Percentiles rank a stretch among this genome's conserved stretches.
phyloP scores from a whole-genome alignment of 805 yeast species.

The Teunomyces cretensis region DNA sequence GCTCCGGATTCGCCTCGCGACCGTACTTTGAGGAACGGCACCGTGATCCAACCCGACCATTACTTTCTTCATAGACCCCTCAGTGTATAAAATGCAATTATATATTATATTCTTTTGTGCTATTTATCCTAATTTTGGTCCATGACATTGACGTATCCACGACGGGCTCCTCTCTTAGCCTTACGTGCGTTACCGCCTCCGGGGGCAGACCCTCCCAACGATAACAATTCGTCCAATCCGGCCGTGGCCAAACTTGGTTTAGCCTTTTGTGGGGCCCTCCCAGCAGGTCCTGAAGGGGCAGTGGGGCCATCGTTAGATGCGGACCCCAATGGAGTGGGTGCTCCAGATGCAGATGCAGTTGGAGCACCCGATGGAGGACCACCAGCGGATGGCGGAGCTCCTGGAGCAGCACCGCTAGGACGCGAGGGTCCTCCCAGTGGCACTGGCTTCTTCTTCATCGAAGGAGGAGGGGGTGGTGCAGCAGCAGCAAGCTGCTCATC shows the following conservation, averaged over 20 bases:
- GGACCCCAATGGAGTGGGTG: not conserved
- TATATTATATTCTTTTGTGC: not conserved
- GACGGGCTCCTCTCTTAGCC: constrained; percentile 30
- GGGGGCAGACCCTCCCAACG: constrained; percentile 27
- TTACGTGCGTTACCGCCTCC: constrained; percentile 17
- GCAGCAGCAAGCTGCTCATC: constrained; percentile 60
- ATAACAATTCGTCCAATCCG: constrained; percentile 40
- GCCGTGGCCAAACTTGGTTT: constrained; percentile 34
- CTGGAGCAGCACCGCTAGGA: constrained; percentile 2
- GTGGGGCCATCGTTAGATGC: constrained; percentile 6
- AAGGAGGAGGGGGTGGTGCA: constrained; percentile 70
- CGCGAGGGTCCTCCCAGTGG: constrained; percentile 1
- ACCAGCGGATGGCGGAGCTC: constrained; percentile 2
- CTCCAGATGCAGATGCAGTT: constrained; percentile 10
- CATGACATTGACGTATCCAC: constrained; percentile 69
- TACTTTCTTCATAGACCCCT: constrained; percentile 26
- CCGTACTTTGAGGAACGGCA: constrained; percentile 39
- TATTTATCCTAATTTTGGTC: constrained; percentile 7
- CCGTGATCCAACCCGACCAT: constrained; percentile 41
- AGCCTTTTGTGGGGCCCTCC: constrained; percentile 10
- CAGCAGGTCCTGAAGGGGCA: constrained; percentile 8
- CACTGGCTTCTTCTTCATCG: constrained; percentile 26
- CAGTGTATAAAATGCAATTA: not conserved
- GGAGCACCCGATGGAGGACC: constrained; percentile 14
- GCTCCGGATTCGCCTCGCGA: constrained; percentile 48